phyloP scores from a whole-genome alignment of 1,284 basidiomycete species.

The Tremellales sp. region DNA sequence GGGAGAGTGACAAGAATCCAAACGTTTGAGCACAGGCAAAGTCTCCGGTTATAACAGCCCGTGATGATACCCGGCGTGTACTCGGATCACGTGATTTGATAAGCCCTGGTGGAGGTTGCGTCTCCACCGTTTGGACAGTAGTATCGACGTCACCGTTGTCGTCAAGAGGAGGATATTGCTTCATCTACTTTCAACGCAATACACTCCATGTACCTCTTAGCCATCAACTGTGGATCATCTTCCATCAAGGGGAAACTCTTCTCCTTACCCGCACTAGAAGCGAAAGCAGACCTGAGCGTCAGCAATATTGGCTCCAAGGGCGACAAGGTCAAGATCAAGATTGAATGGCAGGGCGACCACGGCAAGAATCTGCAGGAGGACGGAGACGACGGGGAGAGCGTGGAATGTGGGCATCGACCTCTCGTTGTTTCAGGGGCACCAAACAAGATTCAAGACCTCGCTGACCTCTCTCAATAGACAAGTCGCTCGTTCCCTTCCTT shows the following conservation, averaged over 20 bases:
- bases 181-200: not conserved
- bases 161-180: not conserved
- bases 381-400: constrained; percentile 33
- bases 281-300: constrained; percentile 33
- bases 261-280: constrained; percentile 24
- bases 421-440: not conserved
- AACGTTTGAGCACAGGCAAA: no score
- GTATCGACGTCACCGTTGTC: not conserved
- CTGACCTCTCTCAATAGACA: constrained; percentile 28
- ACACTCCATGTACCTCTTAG: constrained; percentile 27
- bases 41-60: no score
- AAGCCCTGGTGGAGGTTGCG: no score
- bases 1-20: no score
- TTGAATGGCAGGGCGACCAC: constrained; percentile 26
- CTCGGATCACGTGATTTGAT: no score
- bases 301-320: constrained; percentile 45
- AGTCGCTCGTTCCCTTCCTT: constrained; percentile 39
- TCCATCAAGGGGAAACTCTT: constrained; percentile 51
- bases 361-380: constrained; percentile 36
- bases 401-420: constrained; percentile 41
- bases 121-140: no score
- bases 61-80: no score
- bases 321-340: constrained; percentile 40
- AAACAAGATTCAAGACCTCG: not conserved
- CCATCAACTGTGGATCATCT: constrained; percentile 50